These are phyloP conservation scores for Penicillium longicatenatum DNA, from an alignment of 495 filamentous ascomycete genomes.

Conservation along the genomic window DNA sequence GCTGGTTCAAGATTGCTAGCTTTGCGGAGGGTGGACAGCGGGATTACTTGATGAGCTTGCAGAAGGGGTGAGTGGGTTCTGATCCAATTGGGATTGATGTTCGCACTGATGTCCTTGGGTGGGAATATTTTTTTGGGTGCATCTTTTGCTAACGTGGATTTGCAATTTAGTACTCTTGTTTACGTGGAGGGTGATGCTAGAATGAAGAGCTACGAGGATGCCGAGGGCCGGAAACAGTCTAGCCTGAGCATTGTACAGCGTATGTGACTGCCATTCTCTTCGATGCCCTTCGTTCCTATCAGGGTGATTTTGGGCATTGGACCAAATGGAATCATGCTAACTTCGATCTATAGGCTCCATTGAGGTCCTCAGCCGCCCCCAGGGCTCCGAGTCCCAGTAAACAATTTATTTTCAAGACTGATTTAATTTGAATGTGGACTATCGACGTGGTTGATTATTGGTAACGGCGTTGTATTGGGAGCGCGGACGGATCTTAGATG, in stretches of 20 bases:
- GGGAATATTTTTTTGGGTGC: neutral
- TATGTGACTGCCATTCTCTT: constrained; percentile 44
- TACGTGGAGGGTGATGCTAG: constrained; percentile 73
- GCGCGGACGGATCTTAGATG: constrained; percentile 1
- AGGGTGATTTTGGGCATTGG: neutral
- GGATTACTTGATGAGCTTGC: constrained; percentile 64
- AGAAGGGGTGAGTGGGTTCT: constrained; percentile 72
- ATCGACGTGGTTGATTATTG: neutral
- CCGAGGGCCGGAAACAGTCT: constrained; percentile 60
- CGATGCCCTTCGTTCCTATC: too few relatives aligned
- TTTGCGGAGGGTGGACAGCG: constrained; percentile 63
- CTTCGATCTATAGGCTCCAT: constrained; percentile 43
- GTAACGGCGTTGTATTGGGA: constrained; percentile 12
- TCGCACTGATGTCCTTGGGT: too few relatives aligned
- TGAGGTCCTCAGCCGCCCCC: constrained; percentile 59
- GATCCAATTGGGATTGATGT: neutral
- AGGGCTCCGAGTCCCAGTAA: constrained; percentile 23
- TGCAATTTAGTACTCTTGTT: constrained; percentile 57
- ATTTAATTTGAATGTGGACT: constrained; percentile 7
- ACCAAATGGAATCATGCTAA: neutral
- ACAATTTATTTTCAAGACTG: neutral
- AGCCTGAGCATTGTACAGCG: constrained; percentile 69
- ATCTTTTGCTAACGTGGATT: constrained; percentile 12
- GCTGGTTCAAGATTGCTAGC: constrained; percentile 73
- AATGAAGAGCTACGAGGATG: constrained; percentile 61